These are phyloP conservation scores for Seiridium unicorne DNA, from an alignment of 2,329 filamentous ascomycete species.

Conservation along the genomic window DNA sequence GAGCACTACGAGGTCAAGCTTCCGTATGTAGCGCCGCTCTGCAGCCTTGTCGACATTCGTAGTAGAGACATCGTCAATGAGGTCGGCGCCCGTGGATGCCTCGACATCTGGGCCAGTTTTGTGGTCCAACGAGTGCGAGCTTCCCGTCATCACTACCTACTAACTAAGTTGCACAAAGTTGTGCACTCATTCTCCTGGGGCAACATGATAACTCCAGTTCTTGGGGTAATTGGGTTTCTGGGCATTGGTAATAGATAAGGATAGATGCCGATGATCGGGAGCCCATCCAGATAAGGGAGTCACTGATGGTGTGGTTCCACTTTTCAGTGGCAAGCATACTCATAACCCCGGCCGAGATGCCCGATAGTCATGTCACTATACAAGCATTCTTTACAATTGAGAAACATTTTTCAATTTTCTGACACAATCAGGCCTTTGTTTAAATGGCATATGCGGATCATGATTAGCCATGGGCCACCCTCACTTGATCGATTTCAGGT, in stretches of 20 bases:
- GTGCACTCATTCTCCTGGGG: not conserved
- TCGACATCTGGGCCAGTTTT: not conserved
- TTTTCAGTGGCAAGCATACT: no score
- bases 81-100: not conserved
- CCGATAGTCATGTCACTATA: no score
- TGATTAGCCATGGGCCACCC: no score
- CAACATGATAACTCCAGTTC: not conserved
- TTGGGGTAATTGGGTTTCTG: not conserved
- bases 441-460: no score
- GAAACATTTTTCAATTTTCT: no score
- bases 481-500: no score
- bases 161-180: not conserved
- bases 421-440: no score
- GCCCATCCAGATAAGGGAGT: not conserved
- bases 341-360: no score
- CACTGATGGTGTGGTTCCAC: no score
- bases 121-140: not conserved
- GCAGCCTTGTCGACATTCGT: not conserved
- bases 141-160: not conserved
- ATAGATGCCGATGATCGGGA: not conserved
- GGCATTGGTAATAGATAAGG: not conserved
- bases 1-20: constrained; percentile 1
- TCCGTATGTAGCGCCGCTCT: not conserved
- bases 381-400: no score
- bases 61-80: not conserved